Evolutionary conservation across 176 grass and related monocot genomes (phyloP).

Genomic region (Chloris gayana): DNA sequence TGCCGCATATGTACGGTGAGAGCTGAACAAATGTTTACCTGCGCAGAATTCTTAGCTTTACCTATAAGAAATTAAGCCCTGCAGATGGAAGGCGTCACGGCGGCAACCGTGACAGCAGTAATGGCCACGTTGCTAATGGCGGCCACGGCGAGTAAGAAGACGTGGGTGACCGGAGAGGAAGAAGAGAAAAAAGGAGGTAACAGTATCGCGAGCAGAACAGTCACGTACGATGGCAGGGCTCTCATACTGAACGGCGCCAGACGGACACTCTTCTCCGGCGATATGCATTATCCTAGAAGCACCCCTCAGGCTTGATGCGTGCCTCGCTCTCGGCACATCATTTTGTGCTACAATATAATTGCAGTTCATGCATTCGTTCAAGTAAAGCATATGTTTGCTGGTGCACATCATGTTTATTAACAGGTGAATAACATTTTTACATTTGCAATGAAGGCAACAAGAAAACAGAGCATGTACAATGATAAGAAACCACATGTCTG

Average conservation of each 20-base stretch:
- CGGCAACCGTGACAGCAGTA: background rate
- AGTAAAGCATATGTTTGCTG: background rate
- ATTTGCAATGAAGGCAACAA: too few relatives aligned
- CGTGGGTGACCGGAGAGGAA: background rate
- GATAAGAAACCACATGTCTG: too few relatives aligned
- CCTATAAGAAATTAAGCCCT: too few relatives aligned
- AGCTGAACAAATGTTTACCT: background rate
- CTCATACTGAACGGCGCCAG: conserved; percentile 63
- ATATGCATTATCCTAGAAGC: conserved; percentile 70
- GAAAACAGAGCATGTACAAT: too few relatives aligned
- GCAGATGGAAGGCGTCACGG: background rate
- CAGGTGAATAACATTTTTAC: too few relatives aligned
- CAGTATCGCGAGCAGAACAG: conserved; percentile 16
- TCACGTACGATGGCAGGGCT: conserved; percentile 69
- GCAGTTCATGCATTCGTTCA: background rate
- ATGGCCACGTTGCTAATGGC: background rate
- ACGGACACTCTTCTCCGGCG: conserved; percentile 71
- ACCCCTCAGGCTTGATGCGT: conserved; percentile 28
- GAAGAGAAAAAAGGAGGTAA: conserved; percentile 3
- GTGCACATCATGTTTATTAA: too few relatives aligned
- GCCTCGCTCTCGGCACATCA: too few relatives aligned
- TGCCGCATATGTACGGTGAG: background rate
- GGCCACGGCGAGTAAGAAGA: background rate
- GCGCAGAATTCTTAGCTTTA: background rate
- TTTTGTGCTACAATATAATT: background rate